A percentile compares a stretch with the other conserved stretches of the same genome.
Evolutionary conservation across 495 filamentous ascomycete genomes (phyloP).

Genomic region (Podospora bellae-mahoneyi): DNA sequence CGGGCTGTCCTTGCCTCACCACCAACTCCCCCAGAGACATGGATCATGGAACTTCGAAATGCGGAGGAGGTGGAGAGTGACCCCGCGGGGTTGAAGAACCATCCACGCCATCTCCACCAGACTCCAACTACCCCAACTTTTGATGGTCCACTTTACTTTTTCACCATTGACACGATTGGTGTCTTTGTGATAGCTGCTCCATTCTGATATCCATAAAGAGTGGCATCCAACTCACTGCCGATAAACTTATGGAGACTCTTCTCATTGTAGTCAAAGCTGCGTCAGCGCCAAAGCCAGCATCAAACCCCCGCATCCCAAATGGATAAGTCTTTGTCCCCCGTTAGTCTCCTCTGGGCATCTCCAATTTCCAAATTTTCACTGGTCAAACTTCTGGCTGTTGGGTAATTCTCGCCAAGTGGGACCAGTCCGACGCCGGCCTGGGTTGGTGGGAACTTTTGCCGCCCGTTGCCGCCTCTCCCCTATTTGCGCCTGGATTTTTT

Average conservation of each 20-base stretch:
- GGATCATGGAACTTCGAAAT: background rate
- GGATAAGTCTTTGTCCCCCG: slow-evolving; percentile 4
- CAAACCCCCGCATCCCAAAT: background rate
- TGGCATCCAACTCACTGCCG: background rate
- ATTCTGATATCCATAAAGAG: background rate
- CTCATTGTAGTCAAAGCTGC: background rate
- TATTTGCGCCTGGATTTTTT: background rate
- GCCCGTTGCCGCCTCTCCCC: too few species aligned
- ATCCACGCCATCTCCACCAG: background rate
- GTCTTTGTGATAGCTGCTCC: background rate
- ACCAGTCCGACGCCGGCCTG: background rate
- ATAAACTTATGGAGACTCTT: background rate
- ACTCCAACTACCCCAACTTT: slow-evolving; percentile 1
- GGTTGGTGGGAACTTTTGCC: background rate
- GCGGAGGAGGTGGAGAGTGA: slow-evolving; percentile 1
- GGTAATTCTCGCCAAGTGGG: background rate
- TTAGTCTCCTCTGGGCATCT: background rate
- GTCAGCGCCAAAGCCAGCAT: background rate
- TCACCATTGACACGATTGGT: background rate
- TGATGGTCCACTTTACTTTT: background rate
- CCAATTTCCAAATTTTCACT: background rate
- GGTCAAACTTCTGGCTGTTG: background rate
- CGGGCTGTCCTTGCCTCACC: background rate
- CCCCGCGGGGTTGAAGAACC: background rate
- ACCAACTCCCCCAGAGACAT: slow-evolving; percentile 1